phyloP scores from a whole-genome alignment of 2,329 filamentous ascomycete genomes.

The Plenodomus biglobosus region DNA sequence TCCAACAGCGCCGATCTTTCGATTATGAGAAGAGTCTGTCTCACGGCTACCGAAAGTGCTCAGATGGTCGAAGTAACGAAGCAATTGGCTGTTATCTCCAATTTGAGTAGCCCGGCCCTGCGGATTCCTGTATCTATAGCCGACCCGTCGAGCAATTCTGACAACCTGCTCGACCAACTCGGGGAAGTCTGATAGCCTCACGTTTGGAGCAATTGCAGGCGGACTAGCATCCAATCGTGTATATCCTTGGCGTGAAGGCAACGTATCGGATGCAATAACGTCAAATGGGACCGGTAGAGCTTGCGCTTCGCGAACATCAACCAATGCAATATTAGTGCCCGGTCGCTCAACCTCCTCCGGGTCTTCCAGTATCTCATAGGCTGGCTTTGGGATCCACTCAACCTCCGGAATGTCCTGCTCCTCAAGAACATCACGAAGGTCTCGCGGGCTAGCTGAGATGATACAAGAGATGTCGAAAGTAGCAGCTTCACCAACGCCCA shows the following conservation, averaged over 20 bases:
- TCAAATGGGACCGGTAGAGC: too few relatives aligned
- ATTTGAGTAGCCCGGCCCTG: too few relatives aligned
- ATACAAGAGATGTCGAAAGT: slow-evolving; percentile 15
- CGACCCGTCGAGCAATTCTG: slow-evolving; percentile 8
- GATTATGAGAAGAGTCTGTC: slow-evolving; percentile 9
- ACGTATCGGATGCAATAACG: too few relatives aligned
- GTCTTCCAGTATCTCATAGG: neutral
- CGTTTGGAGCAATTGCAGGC: too few relatives aligned
- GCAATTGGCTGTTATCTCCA: neutral
- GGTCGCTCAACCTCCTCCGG: neutral
- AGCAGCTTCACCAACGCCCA: slow-evolving; percentile 4
- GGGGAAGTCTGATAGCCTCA: too few relatives aligned
- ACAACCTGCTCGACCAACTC: slow-evolving; percentile 13
- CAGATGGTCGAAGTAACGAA: slow-evolving; percentile 1
- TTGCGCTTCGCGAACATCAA: too few relatives aligned
- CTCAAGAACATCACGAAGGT: slow-evolving; percentile 14
- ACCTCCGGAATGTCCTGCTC: slow-evolving; percentile 22
- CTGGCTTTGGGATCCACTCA: slow-evolving; percentile 19
- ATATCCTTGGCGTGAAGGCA: too few relatives aligned
- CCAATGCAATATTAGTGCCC: too few relatives aligned
- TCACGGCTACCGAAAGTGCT: slow-evolving; percentile 12
- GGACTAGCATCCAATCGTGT: too few relatives aligned
- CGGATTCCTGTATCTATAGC: too few relatives aligned
- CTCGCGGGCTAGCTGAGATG: slow-evolving; percentile 1
- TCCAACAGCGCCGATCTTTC: slow-evolving; percentile 25